phyloP scores from a whole-genome alignment of 331 rosid species.

The Cucumis variabilis region DNA sequence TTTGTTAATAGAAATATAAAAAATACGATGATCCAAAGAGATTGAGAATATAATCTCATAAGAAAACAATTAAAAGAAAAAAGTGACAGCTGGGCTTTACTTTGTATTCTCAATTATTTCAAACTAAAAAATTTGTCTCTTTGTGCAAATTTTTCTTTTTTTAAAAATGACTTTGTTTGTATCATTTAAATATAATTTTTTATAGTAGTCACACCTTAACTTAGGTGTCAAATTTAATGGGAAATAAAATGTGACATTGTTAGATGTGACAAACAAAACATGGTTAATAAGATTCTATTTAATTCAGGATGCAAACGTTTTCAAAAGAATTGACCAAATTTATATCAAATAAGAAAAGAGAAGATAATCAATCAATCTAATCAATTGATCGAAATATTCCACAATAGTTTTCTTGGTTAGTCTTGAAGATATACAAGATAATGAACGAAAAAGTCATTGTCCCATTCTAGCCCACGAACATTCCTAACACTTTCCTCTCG shows the following conservation, averaged over 20 bases:
- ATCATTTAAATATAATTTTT: neutral
- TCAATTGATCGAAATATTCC: too few species aligned
- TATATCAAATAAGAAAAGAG: too few species aligned
- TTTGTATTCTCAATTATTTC: constrained; percentile 12
- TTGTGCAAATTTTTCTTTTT: too few species aligned
- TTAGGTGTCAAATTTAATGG: too few species aligned
- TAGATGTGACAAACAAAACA: neutral
- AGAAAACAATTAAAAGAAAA: neutral
- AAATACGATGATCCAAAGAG: neutral
- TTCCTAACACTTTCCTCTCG: too few species aligned
- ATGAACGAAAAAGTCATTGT: too few species aligned
- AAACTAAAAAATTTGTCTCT: neutral
- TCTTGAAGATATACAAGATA: too few species aligned
- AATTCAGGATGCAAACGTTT: too few species aligned
- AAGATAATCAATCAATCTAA: neutral
- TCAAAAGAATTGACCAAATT: neutral
- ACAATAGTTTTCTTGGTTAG: too few species aligned
- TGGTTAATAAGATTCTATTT: too few species aligned
- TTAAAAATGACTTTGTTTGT: neutral
- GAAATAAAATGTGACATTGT: neutral
- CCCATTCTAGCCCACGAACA: too few species aligned
- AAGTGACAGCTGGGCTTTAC: neutral
- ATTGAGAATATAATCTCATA: constrained; percentile 7
- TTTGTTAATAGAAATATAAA: neutral
- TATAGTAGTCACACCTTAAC: neutral